Evolutionary conservation across 352 stramenopile species (phyloP), one percentile per base, ranked within the genome.

Genomic region (Halophytophthora polymorphica): DNA sequence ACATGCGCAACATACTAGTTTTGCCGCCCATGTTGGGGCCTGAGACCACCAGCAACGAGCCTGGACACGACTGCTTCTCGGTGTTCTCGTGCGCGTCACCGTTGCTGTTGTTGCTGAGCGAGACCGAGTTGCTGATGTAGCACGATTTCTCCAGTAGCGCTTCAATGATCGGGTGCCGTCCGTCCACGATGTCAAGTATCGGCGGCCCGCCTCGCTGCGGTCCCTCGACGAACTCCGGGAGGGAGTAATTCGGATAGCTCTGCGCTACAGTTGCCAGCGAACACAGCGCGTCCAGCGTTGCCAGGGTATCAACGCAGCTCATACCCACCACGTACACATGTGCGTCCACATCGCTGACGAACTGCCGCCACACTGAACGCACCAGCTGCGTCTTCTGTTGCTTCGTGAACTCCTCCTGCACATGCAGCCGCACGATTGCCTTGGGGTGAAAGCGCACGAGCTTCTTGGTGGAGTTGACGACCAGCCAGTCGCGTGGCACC

Each of bases 21-120:
- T 95, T 95, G 12, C 86, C 86, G 10, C 83, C 79, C 83, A 92
- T 90, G 61, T 93, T 95, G 3, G 85, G 83, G 2, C 85, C 85
- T 1, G 85, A 93, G 17, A 95, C 62, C n/a, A 84, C 56, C 35
- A 77, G n/a, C 23, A 66, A 50, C 0, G 50, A 54, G 7, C 59
- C 66, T 19, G 49, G 43, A 1, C 19, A 53, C 0, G 38, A n/a
- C n/a, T n/a, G n/a, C n/a, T n/a, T n/a, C n/a, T n/a, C n/a, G n/a
- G n/a, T n/a, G n/a, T n/a, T n/a, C n/a, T n/a, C n/a, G n/a, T n/a
- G n/a, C n/a, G n/a, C n/a, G n/a, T n/a, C n/a, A 10, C 12, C 29
- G 15, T 35, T 48, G 3, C 14, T 18, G 12, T 18, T 51, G 31
- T 61, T 67, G 6, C 19, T 44, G 36, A 77, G 58, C 10, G 36